Percentiles rank a stretch among this genome's conserved stretches.
phyloP scores from a whole-genome alignment of 176 grass and related monocot species.

The Hsuehochloa calcarea region DNA sequence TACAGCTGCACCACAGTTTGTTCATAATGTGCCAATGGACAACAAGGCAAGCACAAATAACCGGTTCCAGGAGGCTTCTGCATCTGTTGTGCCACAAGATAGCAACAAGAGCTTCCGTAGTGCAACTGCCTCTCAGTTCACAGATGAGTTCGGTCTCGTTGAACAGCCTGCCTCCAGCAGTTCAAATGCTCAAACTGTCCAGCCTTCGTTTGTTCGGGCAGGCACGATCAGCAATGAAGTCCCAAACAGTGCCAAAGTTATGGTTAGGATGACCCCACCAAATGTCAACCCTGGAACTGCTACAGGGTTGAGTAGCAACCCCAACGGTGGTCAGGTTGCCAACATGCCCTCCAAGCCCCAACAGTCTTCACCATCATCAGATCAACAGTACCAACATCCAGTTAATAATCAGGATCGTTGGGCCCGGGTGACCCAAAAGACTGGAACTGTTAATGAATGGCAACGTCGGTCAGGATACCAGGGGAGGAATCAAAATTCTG shows the following conservation, averaged over 20 bases:
- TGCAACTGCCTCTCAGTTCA: slow-evolving; percentile 43
- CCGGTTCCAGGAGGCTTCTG: slow-evolving; percentile 50
- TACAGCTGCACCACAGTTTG: slow-evolving; percentile 44
- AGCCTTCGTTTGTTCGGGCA: slow-evolving; percentile 38
- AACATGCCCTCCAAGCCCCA: slow-evolving; percentile 42
- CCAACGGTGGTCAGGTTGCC: slow-evolving; percentile 38
- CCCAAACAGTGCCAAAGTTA: slow-evolving; percentile 44
- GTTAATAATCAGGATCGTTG: slow-evolving; percentile 49
- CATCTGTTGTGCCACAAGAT: slow-evolving; percentile 41
- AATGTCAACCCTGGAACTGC: slow-evolving; percentile 40
- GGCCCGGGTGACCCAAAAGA: slow-evolving; percentile 36
- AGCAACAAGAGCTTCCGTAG: slow-evolving; percentile 46
- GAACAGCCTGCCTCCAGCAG: slow-evolving; percentile 50
- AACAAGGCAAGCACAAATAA: slow-evolving; percentile 46
- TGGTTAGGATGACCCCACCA: slow-evolving; percentile 33
- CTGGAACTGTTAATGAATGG: slow-evolving; percentile 58
- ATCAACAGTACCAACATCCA: slow-evolving; percentile 48
- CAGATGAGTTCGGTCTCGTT: slow-evolving; percentile 50
- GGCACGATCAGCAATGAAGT: slow-evolving; percentile 59
- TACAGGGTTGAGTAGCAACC: slow-evolving; percentile 35
- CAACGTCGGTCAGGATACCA: slow-evolving; percentile 62
- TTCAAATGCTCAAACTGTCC: slow-evolving; percentile 40
- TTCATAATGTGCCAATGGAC: slow-evolving; percentile 51
- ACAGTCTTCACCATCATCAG: slow-evolving; percentile 30
- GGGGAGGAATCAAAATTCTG: slow-evolving; percentile 50